Base-by-base conservation (phyloP, 1,139 yeast genomes). In the Casaregolazyma suthepensis region DNA sequence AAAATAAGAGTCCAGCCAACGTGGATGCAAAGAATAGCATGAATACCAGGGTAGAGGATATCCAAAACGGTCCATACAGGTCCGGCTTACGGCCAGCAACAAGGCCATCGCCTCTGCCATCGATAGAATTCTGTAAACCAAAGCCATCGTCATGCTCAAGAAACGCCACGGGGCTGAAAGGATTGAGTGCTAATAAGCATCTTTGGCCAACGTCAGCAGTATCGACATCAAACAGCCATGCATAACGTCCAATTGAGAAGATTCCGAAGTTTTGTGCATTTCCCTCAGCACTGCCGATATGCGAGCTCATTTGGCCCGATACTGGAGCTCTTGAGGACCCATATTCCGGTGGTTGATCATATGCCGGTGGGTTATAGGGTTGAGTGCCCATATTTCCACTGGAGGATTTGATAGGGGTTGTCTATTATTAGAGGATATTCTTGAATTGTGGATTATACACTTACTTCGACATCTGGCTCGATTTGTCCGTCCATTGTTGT, bases 1-100 rank as follows among this genome's bases (percentile, higher is more conserved):
- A 72, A 60, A 64, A 73, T 57, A 78, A 72, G 68, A 68, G 74
- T 55, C 87, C 87, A 62, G 73, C 79, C 62, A 66, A 75, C 42
- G 96, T 85, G 42, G 87, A 79, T 52, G 90, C 78, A 56, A 87
- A 85, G 71, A 87, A 88, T 67, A 87, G 75, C 45, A 83, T 73
- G 58, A 86, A 82, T 1, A 87, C 81, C 52, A 87, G 79, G 0
- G 95, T 85, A 0, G 89, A 88, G 12, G 90, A 85, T 47, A 88
- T 82, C 96, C 96, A 88, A 46, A 87, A 74, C 26, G 90, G 86
- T 0, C 96, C 96, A 64, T 87, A 88, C 52, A 88, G 70, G 64
- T 88, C 96, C 1, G 78, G 76, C 26, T 58, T 61, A 31, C 66
- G 67, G 17, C 61, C 61, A 18, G 60, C 62, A 19, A 62, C 51